These are phyloP conservation scores for Hydnomerulius pinastri DNA, from an alignment of 768 basidiomycete genomes.

Conservation along the genomic window DNA sequence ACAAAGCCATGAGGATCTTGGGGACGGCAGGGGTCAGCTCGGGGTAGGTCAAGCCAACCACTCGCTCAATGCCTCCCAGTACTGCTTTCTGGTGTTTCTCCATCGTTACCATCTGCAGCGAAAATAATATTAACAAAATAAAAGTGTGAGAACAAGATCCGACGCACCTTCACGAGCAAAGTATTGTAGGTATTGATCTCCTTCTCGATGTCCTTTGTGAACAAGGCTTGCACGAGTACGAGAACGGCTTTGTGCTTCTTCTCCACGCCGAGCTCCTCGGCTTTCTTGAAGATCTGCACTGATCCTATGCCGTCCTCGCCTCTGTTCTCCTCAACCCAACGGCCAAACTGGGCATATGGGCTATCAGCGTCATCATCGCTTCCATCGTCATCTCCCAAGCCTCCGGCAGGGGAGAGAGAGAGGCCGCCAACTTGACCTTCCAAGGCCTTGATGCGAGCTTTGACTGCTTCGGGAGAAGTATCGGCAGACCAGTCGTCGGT, in stretches of 20 bases:
- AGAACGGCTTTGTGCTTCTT: constrained; percentile 92
- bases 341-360: constrained; percentile 81
- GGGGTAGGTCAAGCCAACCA: constrained; percentile 74
- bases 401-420: constrained; percentile 36
- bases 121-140: constrained; percentile 7
- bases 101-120: constrained; percentile 74
- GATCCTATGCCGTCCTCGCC: constrained; percentile 37
- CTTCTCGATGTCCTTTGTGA: constrained; percentile 66
- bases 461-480: constrained; percentile 86
- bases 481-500: constrained; percentile 92
- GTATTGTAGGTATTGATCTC: constrained; percentile 68
- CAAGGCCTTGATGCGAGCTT: constrained; percentile 74
- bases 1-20: constrained; percentile 92
- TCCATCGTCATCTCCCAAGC: constrained; percentile 76
- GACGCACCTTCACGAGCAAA: constrained; percentile 73
- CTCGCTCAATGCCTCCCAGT: constrained; percentile 89
- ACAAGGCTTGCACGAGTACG: constrained; percentile 82
- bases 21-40: constrained; percentile 73
- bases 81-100: constrained; percentile 97
- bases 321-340: constrained; percentile 80
- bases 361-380: constrained; percentile 87
- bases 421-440: constrained; percentile 57
- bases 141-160: neutral
- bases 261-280: constrained; percentile 87
- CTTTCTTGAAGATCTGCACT: constrained; percentile 82